Percentiles rank a stretch among this genome's conserved stretches.
phyloP scores from a whole-genome alignment of 2,329 filamentous ascomycete species.

The Aschersonia sp. region DNA sequence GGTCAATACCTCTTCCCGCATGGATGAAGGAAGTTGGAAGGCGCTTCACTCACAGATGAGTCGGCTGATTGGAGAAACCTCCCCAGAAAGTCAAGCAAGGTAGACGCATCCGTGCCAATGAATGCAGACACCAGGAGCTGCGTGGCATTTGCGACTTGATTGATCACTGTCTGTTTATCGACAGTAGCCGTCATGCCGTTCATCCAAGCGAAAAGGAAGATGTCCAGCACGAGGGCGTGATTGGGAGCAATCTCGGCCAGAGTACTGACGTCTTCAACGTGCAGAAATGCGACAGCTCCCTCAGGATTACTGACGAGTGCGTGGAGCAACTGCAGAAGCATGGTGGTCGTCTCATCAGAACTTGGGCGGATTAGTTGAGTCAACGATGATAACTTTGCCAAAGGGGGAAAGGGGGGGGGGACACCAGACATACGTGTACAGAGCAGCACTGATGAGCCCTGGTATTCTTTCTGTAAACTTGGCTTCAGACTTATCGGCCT shows the following conservation, averaged over 20 bases:
- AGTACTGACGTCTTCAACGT: conserved; percentile 35
- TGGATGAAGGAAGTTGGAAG: background rate
- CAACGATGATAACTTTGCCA: background rate
- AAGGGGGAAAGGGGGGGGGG: too few relatives aligned
- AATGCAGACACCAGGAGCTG: conserved; percentile 36
- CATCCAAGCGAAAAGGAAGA: conserved; percentile 43
- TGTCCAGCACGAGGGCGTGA: conserved; percentile 37
- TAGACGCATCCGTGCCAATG: conserved; percentile 44
- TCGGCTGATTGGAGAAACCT: conserved; percentile 34
- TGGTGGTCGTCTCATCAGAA: conserved; percentile 33
- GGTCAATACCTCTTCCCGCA: background rate
- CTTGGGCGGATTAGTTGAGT: conserved; percentile 15
- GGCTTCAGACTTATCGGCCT: conserved; percentile 24
- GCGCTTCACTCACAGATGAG: conserved; percentile 24
- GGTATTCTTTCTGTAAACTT: conserved; percentile 39
- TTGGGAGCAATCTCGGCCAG: conserved; percentile 42
- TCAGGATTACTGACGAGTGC: conserved; percentile 36
- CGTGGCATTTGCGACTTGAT: conserved; percentile 32
- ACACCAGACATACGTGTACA: conserved; percentile 31
- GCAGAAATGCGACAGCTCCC: conserved; percentile 33
- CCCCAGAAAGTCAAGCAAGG: conserved; percentile 42
- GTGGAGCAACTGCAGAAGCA: conserved; percentile 42
- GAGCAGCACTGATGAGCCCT: conserved; percentile 34
- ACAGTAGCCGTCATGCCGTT: conserved; percentile 23
- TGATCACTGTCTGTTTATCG: conserved; percentile 15